These are phyloP conservation scores for Scheffersomyces segobiensis DNA, from an alignment of 1,139 yeast species.

Conservation along the genomic window DNA sequence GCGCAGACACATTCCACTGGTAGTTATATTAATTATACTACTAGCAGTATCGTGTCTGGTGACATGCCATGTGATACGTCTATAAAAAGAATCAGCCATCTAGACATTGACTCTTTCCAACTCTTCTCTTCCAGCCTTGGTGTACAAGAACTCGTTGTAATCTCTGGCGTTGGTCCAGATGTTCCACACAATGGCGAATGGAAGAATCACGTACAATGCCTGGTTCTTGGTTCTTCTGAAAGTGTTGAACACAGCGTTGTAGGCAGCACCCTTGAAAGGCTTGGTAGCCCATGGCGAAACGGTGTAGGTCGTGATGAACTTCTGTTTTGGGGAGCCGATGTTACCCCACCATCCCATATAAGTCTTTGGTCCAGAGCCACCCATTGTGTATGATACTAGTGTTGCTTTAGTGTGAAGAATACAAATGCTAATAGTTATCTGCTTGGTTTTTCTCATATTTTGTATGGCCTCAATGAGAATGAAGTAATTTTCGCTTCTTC, in stretches of 20 bases:
- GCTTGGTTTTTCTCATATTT: slow-evolving; percentile 1
- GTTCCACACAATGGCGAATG: slow-evolving; percentile 79
- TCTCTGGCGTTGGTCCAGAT: slow-evolving; percentile 87
- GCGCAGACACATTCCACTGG: neutral
- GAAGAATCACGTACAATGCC: slow-evolving; percentile 74
- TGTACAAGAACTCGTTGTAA: slow-evolving; percentile 91
- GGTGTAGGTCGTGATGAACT: slow-evolving; percentile 80
- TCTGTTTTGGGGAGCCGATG: slow-evolving; percentile 84
- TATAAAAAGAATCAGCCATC: slow-evolving; percentile 9
- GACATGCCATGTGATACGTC: neutral
- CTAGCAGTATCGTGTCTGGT: neutral
- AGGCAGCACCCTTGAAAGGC: slow-evolving; percentile 84
- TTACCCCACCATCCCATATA: slow-evolving; percentile 99
- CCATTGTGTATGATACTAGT: slow-evolving; percentile 41
- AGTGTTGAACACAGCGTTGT: slow-evolving; percentile 87
- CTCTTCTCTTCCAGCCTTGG: slow-evolving; percentile 97
- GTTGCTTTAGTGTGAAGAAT: neutral
- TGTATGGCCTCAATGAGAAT: slow-evolving; percentile 1
- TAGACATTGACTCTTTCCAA: slow-evolving; percentile 77
- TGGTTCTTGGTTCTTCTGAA: slow-evolving; percentile 94
- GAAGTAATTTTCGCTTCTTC: neutral
- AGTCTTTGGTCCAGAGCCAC: slow-evolving; percentile 72
- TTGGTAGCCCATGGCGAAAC: slow-evolving; percentile 93
- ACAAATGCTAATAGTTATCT: neutral
- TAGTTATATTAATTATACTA: neutral